A percentile compares a stretch with the other conserved stretches of the same genome.
phyloP scores from a whole-genome alignment of 177 flowering plant genomes.

The Vitis hybrid region DNA sequence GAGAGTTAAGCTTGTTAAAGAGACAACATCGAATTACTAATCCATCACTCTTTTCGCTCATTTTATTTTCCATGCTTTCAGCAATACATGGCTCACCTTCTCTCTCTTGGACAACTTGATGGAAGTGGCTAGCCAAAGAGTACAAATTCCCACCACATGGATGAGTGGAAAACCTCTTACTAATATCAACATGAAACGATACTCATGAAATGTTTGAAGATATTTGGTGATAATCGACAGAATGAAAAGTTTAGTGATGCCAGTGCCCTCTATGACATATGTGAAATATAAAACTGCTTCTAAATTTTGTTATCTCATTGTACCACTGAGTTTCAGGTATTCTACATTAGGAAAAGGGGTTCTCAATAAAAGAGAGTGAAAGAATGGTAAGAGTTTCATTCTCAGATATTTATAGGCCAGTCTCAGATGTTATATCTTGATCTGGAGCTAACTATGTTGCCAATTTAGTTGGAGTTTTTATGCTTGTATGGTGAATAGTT shows the following conservation, averaged over 20 bases:
- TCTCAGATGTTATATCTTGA: too few relatives aligned
- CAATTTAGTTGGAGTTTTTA: too few relatives aligned
- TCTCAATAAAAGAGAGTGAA: too few relatives aligned
- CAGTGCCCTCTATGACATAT: background rate
- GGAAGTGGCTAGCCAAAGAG: constrained; percentile 50
- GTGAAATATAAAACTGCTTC: too few relatives aligned
- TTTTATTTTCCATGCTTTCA: constrained; percentile 28
- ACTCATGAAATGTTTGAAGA: background rate
- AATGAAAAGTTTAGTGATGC: background rate
- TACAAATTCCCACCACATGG: background rate
- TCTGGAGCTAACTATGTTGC: too few relatives aligned
- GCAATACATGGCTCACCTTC: constrained; percentile 91
- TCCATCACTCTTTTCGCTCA: too few relatives aligned
- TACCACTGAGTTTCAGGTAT: too few relatives aligned
- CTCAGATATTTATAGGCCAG: too few relatives aligned
- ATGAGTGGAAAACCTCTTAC: background rate
- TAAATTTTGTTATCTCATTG: too few relatives aligned
- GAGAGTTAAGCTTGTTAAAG: background rate
- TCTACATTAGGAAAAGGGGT: too few relatives aligned
- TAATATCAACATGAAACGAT: background rate
- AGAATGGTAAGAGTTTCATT: too few relatives aligned
- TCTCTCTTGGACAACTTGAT: constrained; percentile 77
- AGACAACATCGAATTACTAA: background rate
- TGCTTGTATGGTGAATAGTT: too few relatives aligned
- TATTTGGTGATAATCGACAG: background rate